phyloP scores from a whole-genome alignment of 768 basidiomycete genomes.

The Lactifluus pinguis region DNA sequence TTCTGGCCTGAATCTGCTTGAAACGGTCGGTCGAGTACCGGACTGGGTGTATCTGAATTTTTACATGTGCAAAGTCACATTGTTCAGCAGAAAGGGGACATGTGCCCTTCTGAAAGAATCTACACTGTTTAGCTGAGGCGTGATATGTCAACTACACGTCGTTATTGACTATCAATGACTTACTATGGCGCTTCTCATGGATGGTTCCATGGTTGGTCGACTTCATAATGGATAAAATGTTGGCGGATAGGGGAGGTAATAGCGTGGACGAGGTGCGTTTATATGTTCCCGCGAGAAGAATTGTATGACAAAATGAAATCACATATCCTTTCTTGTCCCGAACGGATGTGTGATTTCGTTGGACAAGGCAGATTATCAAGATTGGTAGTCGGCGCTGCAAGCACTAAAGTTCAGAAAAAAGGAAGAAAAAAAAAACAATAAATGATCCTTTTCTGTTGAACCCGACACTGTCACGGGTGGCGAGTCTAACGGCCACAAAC shows the following conservation, averaged over 20 bases:
- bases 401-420: neutral
- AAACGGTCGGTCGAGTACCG: neutral
- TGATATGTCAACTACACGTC: neutral
- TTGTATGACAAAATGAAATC: conserved; percentile 14
- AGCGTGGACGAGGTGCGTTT: conserved; percentile 4
- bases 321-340: neutral
- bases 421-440: conserved; percentile 8
- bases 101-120: conserved; percentile 15
- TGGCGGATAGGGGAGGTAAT: neutral
- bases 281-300: conserved; percentile 16
- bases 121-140: conserved; percentile 15
- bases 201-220: neutral
- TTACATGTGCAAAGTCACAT: conserved; percentile 19
- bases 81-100: conserved; percentile 18
- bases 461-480: neutral
- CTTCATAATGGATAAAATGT: conserved; percentile 4
- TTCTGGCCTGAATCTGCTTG: neutral
- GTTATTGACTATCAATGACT: neutral
- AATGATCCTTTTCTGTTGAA: conserved; percentile 3
- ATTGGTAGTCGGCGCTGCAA: conserved; percentile 6
- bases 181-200: conserved; percentile 15
- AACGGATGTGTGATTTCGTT: too few species aligned
- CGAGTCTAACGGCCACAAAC: conserved; percentile 7
- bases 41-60: conserved; percentile 6
- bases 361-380: conserved; percentile 15